These are phyloP conservation scores for Fusarium falciforme DNA, from an alignment of 2,329 filamentous ascomycete species.

Conservation along the genomic window DNA sequence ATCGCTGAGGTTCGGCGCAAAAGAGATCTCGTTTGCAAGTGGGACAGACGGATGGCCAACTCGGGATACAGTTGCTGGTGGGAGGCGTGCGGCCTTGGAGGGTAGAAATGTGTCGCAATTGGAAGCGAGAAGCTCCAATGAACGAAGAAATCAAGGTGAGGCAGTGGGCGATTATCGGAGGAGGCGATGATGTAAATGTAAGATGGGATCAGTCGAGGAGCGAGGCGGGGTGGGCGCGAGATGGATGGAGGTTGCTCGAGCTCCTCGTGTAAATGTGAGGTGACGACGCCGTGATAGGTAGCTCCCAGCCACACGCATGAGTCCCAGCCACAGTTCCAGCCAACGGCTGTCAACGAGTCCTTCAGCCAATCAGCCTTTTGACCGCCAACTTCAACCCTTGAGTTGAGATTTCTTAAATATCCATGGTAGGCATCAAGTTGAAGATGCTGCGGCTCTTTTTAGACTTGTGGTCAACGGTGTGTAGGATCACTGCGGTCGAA, in stretches of 20 bases:
- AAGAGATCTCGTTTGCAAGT: neutral
- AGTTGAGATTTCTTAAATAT: neutral
- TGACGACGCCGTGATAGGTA: slow-evolving; percentile 13
- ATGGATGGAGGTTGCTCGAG: slow-evolving; percentile 22
- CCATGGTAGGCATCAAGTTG: neutral
- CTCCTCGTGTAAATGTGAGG: slow-evolving; percentile 5
- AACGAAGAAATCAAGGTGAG: neutral
- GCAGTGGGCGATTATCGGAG: neutral
- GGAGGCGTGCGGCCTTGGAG: neutral
- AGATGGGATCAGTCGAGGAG: neutral
- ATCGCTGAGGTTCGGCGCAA: neutral
- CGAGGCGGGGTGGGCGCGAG: slow-evolving; percentile 27
- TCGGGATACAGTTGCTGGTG: neutral
- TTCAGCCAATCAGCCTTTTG: neutral
- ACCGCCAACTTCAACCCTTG: neutral
- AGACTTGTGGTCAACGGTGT: neutral
- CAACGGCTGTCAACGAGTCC: neutral
- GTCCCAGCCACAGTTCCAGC: slow-evolving; percentile 22
- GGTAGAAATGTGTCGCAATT: neutral
- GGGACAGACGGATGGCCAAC: neutral
- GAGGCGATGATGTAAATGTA: neutral
- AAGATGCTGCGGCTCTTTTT: neutral
- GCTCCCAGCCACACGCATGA: slow-evolving; percentile 22
- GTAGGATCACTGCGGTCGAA: neutral
- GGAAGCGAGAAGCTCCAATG: neutral